Evolutionary conservation across 202 grass and related monocot species (phyloP), one percentile per base, ranked within the genome.

Genomic region (Dendrocalamus latiflorus): DNA sequence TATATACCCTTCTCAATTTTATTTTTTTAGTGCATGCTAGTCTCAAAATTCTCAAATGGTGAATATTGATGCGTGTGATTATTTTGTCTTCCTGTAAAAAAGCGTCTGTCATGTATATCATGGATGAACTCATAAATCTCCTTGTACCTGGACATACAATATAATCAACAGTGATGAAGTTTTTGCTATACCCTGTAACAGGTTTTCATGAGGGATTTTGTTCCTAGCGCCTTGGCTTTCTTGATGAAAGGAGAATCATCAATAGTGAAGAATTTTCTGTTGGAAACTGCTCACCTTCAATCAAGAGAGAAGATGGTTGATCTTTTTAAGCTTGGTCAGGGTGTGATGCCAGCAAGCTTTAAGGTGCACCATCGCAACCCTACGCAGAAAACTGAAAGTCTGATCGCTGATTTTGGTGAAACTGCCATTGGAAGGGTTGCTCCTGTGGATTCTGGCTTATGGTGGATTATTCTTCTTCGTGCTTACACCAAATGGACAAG

Each of bases 121-220:
- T 76, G n/a, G 12, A 78, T 39, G 55, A 68, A 34, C 22, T 81
- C 14, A 83, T 78, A 67, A 63, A 79, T 70, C 58, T 81, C 44
- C 74, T 48, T 79, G 61, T 70, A 69, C 36, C 36, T 53, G 37
- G 13, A 15, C n/a, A 53, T 77, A 41, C 65, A 83, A 53, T 77
- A 64, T 13, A 25, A 72, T 65, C 21, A 55, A 26, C 17, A 81
- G 21, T 77, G 30, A 81, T 43, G 66, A 72, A 39, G 42, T 65
- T 13, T 53, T 70, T 72, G 18, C 9, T 20, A 54, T 83, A 72
- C 22, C 8, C 33, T 89, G 83, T 13, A 22, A 67, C 83, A 97
- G 94, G 94, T 97, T 80, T 97, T 97, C 83, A 88, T 97, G 80
- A 90, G 94, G 50, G 94, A 97, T 86, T 97, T 97, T 58, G 80